phyloP scores from a whole-genome alignment of 2,329 filamentous ascomycete species.

The Fusarium miscanthi region DNA sequence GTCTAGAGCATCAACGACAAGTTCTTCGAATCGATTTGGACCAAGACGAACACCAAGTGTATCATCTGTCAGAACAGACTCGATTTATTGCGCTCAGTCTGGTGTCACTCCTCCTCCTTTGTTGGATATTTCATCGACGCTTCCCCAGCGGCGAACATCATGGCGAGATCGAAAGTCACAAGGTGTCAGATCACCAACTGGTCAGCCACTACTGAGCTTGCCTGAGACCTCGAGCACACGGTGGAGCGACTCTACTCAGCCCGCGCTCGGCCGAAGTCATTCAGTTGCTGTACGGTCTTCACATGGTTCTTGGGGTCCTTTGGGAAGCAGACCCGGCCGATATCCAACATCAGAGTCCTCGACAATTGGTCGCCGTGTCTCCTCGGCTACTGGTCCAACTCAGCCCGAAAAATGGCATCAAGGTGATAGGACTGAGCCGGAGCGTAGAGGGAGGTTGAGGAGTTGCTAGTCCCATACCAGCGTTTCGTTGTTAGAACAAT shows the following conservation, averaged over 20 bases:
- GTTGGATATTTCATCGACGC: background rate
- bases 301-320: background rate
- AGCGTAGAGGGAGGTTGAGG: background rate
- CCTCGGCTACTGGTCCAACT: background rate
- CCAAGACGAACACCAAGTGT: background rate
- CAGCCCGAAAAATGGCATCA: background rate
- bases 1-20: background rate
- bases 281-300: background rate
- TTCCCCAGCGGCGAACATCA: background rate
- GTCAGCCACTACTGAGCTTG: fast-evolving
- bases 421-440: background rate
- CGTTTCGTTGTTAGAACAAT: fast-evolving
- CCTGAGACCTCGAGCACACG: fast-evolving
- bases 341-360: fast-evolving
- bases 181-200: fast-evolving
- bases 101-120: background rate
- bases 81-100: background rate
- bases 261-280: background rate
- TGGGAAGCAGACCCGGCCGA: fast-evolving
- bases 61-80: background rate
- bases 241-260: fast-evolving
- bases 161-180: background rate
- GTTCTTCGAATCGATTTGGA: background rate
- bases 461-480: background rate
- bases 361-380: fast-evolving